These are phyloP conservation scores for Backusella tarrabulga DNA, from an alignment of 192 early-diverging fungal genomes.

Conservation along the genomic window DNA sequence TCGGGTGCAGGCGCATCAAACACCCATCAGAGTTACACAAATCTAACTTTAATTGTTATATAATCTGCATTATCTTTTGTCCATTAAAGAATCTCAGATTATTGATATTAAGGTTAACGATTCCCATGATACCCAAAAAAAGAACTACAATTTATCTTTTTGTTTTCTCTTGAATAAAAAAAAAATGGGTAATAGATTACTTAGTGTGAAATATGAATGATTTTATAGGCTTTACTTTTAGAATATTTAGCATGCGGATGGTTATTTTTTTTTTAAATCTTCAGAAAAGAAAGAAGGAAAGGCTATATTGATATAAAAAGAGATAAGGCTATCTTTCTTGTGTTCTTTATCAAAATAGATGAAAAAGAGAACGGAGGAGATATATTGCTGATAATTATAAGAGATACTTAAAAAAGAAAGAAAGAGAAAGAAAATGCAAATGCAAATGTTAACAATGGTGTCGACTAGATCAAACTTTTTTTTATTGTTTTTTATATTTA, in stretches of 20 bases:
- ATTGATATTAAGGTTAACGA: not conserved
- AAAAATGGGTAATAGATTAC: not conserved
- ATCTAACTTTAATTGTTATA: not conserved
- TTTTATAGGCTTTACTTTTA: not conserved
- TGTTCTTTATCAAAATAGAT: not conserved
- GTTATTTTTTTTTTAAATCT: not conserved
- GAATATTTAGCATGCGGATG: too few relatives aligned
- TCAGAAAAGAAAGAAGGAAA: not conserved
- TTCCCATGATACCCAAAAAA: not conserved
- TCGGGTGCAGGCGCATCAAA: not conserved
- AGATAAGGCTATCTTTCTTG: not conserved
- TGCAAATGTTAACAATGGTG: not conserved
- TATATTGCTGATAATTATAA: not conserved
- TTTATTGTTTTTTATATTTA: not conserved
- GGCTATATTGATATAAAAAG: not conserved
- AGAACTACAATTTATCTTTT: not conserved
- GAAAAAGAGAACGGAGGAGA: not conserved
- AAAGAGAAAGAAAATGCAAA: not conserved
- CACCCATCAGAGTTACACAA: not conserved
- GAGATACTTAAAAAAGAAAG: not conserved
- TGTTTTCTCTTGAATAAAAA: not conserved
- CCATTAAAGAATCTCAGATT: not conserved
- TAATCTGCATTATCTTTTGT: not conserved
- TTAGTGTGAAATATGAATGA: not conserved
- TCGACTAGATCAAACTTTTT: not conserved